These are phyloP conservation scores for Daldinia bambusicola DNA, from an alignment of 495 filamentous ascomycete species.

Conservation along the genomic window DNA sequence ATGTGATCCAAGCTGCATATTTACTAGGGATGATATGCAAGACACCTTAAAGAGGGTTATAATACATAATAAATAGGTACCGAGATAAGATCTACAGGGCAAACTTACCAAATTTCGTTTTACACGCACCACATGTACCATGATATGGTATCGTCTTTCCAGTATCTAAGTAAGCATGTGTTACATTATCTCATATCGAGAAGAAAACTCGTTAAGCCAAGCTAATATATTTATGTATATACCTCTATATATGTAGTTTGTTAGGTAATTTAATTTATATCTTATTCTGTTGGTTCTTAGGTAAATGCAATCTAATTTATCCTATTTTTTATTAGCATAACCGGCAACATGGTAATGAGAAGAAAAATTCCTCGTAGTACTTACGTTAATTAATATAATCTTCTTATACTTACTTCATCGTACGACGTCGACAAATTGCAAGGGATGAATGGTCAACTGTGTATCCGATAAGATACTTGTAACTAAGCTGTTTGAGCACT, in stretches of 20 bases:
- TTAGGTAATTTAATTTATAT: too few species aligned
- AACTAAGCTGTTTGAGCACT: background rate
- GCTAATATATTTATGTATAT: background rate
- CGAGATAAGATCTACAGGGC: background rate
- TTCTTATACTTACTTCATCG: background rate
- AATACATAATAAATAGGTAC: background rate
- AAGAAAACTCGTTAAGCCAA: background rate
- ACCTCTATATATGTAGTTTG: too few species aligned
- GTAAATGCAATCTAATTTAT: background rate
- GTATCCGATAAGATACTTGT: background rate
- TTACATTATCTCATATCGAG: background rate
- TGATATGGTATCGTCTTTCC: background rate
- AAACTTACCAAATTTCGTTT: background rate
- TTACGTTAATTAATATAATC: background rate
- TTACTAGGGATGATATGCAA: conserved; percentile 15
- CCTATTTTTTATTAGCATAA: background rate
- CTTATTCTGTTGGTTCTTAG: too few species aligned
- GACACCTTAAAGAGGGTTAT: conserved; percentile 14
- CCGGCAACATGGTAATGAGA: background rate
- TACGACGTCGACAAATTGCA: background rate
- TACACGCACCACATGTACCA: too few species aligned
- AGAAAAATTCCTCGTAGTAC: background rate
- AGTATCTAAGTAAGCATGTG: background rate
- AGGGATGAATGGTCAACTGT: background rate
- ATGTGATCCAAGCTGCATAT: conserved; percentile 5